Base-by-base conservation (phyloP, 2,329 filamentous ascomycete species). In the Chrysosphaeria jannelii region DNA sequence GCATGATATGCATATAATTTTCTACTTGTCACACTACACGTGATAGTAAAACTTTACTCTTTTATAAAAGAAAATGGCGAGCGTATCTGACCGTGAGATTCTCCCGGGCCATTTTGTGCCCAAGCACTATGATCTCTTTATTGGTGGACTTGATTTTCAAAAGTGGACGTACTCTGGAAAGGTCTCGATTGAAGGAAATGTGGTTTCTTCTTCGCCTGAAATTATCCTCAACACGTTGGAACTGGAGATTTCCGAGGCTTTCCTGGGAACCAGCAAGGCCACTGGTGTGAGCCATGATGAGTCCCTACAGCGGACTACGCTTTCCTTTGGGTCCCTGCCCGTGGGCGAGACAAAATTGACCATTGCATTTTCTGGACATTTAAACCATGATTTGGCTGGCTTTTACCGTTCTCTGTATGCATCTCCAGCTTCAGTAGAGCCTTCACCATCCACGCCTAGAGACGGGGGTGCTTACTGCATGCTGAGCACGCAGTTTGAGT, bases 401-500 rank as follows among this genome's bases (percentile, higher is more conserved):
- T 93, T 93, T 57, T 93, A 93, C 48, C 65, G 71, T 31, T 40
- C 38, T 25, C 40, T 85, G 49, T 97, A 97, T 48, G 89, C 76
- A 51, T 75, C 79, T 8, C 20, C 27, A 2, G 58, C 71, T 22
- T n/a, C n/a, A n/a, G n/a, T n/a, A n/a, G n/a, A n/a, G n/a, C n/a
- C n/a, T n/a, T n/a, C n/a, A n/a, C 50, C 65, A 20, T 78, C 74
- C 8, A 78, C 89, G 2, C 72, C 78, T 14, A 69, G 56, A 38
- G 76, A 67, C 31, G 53, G 54, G 22, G 53, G 64, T 35, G 60
- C 53, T 39, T 58, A 63, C 42, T 58, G 59, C 39, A 79, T 81
- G 72, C 53, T 90, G 44, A 89, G 75, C 50, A 97, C 85, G 23
- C 85, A 97, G 42, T 97, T 97, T 39, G 85, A 97, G 51, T 70